These are phyloP conservation scores for Cyberlindnera xylosilytica DNA, from an alignment of 805 yeast species.

Conservation along the genomic window DNA sequence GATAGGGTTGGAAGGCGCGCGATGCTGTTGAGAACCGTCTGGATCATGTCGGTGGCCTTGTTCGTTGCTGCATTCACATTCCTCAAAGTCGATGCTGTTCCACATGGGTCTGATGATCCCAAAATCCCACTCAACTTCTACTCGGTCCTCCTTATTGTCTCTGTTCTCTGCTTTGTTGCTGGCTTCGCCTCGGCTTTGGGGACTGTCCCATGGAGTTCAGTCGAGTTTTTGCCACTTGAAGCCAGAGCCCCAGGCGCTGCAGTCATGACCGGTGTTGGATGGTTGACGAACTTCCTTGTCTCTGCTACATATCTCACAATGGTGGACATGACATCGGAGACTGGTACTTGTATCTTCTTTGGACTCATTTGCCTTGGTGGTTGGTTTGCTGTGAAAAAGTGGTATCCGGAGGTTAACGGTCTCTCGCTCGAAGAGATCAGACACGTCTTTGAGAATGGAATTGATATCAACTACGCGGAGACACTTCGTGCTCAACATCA, in stretches of 20 bases:
- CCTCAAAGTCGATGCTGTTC: slow-evolving; percentile 2
- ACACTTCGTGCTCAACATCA: slow-evolving; percentile 1
- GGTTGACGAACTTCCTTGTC: slow-evolving; percentile 38
- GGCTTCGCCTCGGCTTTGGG: slow-evolving; percentile 43
- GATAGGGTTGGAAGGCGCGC: slow-evolving; percentile 47
- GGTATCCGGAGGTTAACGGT: slow-evolving; percentile 45
- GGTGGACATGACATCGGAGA: slow-evolving; percentile 28
- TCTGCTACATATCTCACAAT: slow-evolving; percentile 35
- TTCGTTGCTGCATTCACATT: slow-evolving; percentile 32
- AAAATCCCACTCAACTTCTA: slow-evolving; percentile 1
- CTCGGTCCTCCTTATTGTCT: slow-evolving; percentile 25
- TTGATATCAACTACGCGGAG: slow-evolving; percentile 33
- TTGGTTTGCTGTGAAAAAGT: slow-evolving; percentile 38
- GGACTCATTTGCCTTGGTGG: slow-evolving; percentile 31
- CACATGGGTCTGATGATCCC: neutral
- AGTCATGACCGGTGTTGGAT: slow-evolving; percentile 39
- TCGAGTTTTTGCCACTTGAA: slow-evolving; percentile 41
- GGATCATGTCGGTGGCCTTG: slow-evolving; percentile 38
- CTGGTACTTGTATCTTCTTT: slow-evolving; percentile 34
- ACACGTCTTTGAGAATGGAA: slow-evolving; percentile 37
- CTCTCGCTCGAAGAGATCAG: slow-evolving; percentile 41
- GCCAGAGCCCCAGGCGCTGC: slow-evolving; percentile 41
- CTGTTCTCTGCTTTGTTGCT: slow-evolving; percentile 37
- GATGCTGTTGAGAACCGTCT: slow-evolving; percentile 41
- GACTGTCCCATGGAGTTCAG: slow-evolving; percentile 43